Evolutionary conservation across 768 basidiomycete species (phyloP).

Genomic region (Polyporus arcularius): DNA sequence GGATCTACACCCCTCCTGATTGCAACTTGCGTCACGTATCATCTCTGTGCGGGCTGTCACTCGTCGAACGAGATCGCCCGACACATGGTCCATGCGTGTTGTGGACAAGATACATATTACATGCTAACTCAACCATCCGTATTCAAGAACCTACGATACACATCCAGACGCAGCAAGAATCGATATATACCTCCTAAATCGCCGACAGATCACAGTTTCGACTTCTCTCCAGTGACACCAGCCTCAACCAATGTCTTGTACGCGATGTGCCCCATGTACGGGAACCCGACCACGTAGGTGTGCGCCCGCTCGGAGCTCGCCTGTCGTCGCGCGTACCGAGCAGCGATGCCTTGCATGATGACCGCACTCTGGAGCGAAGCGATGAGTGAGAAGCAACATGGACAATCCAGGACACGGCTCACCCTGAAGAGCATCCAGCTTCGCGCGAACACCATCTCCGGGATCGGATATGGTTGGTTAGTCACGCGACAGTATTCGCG

Average conservation of each 20-base stretch:
- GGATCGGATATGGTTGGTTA: conserved; percentile 70
- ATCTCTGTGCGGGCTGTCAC: too few species aligned
- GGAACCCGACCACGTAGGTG: conserved; percentile 48
- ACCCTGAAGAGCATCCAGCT: conserved; percentile 89
- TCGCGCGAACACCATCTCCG: conserved; percentile 75
- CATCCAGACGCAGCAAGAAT: not conserved
- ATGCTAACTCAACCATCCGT: not conserved
- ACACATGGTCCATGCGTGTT: too few species aligned
- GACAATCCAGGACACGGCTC: conserved; percentile 25
- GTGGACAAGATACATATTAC: too few species aligned
- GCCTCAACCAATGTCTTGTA: conserved; percentile 26
- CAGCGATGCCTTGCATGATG: conserved; percentile 89
- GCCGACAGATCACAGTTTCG: conserved; percentile 10
- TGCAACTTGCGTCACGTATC: too few species aligned
- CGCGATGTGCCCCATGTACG: conserved; percentile 64
- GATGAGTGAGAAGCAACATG: not conserved
- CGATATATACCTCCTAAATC: not conserved
- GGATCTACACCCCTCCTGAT: too few species aligned
- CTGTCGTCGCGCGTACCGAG: conserved; percentile 80
- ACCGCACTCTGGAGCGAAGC: conserved; percentile 56
- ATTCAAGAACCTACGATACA: not conserved
- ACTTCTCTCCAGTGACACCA: conserved; percentile 8
- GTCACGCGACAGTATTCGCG: conserved; percentile 75
- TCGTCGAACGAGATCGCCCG: too few species aligned
- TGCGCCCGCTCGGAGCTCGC: conserved; percentile 83